Percentiles rank a stretch among this genome's conserved stretches.
phyloP scores from a whole-genome alignment of 1,284 basidiomycete species.

The Xerocomus nothofagi region DNA sequence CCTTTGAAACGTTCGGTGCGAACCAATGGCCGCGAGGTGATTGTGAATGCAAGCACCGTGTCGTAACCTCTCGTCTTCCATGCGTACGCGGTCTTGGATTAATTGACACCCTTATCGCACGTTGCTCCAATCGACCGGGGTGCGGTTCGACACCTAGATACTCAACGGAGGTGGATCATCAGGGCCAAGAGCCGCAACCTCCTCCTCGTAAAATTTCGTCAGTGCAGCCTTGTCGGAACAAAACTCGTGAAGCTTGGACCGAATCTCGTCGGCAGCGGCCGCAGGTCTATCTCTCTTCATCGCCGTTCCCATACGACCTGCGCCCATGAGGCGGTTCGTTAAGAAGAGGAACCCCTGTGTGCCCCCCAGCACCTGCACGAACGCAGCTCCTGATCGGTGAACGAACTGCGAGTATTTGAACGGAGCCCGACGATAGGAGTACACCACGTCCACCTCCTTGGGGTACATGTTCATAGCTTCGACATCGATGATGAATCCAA shows the following conservation, averaged over 20 bases:
- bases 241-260: slow-evolving; percentile 61
- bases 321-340: slow-evolving; percentile 80
- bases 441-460: slow-evolving; percentile 78
- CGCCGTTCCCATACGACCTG: slow-evolving; percentile 57
- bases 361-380: slow-evolving; percentile 83
- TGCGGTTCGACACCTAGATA: slow-evolving; percentile 32
- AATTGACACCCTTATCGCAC: slow-evolving; percentile 7
- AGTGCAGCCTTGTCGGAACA: slow-evolving; percentile 61
- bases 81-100: slow-evolving; percentile 4
- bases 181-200: slow-evolving; percentile 51
- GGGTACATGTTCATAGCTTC: slow-evolving; percentile 80
- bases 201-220: slow-evolving; percentile 70
- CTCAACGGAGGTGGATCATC: slow-evolving; percentile 67
- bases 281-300: slow-evolving; percentile 52
- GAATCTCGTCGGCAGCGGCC: slow-evolving; percentile 57
- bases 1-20: slow-evolving; percentile 62
- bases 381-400: slow-evolving; percentile 83
- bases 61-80: slow-evolving; percentile 40
- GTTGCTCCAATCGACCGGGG: slow-evolving; percentile 7
- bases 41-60: slow-evolving; percentile 70
- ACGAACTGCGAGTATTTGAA: slow-evolving; percentile 88
- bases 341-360: slow-evolving; percentile 81
- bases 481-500: slow-evolving; percentile 85
- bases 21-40: slow-evolving; percentile 68
- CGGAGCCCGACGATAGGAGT: slow-evolving; percentile 79